Evolutionary conservation across 2,329 filamentous ascomycete species (phyloP).

Genomic region (Xylaria sp.): DNA sequence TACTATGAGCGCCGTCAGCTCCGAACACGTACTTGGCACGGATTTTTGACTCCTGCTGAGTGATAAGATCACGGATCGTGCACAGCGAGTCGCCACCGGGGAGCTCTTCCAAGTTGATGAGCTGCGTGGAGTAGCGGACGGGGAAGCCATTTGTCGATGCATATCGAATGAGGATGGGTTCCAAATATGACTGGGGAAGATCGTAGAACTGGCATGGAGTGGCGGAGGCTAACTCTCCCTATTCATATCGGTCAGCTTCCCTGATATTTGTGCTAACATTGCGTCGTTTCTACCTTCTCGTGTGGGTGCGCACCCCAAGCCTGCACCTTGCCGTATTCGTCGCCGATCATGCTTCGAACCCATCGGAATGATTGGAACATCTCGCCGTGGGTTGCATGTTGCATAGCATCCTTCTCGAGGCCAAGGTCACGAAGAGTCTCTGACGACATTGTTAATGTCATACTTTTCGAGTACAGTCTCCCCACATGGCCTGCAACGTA

Average conservation of each 20-base stretch:
- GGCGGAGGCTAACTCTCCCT: slow-evolving; percentile 40
- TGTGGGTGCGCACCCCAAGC: slow-evolving; percentile 47
- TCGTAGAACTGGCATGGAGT: slow-evolving; percentile 40
- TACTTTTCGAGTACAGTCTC: neutral
- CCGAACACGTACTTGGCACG: slow-evolving; percentile 54
- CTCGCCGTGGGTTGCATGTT: slow-evolving; percentile 35
- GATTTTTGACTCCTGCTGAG: slow-evolving; percentile 38
- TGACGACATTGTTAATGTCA: slow-evolving; percentile 13
- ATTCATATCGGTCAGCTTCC: neutral
- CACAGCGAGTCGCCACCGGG: slow-evolving; percentile 15
- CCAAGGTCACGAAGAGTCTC: slow-evolving; percentile 51
- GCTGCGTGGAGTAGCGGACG: slow-evolving; percentile 36
- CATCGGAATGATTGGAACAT: slow-evolving; percentile 47
- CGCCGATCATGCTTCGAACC: slow-evolving; percentile 47
- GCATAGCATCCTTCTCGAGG: slow-evolving; percentile 38
- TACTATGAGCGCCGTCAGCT: slow-evolving; percentile 46
- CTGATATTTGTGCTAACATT: neutral
- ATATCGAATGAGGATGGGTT: slow-evolving; percentile 39
- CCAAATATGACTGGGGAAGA: slow-evolving; percentile 41
- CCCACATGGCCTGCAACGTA: slow-evolving; percentile 16
- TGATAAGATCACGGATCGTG: slow-evolving; percentile 34
- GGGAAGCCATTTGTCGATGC: slow-evolving; percentile 37
- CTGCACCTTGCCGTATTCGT: slow-evolving; percentile 45
- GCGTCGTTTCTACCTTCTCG: slow-evolving; percentile 32
- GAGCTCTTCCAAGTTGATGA: slow-evolving; percentile 29